Percentiles rank a stretch among this genome's conserved stretches.
phyloP scores from a whole-genome alignment of 169 alveolate species.

The Plasmodium falciparum region DNA sequence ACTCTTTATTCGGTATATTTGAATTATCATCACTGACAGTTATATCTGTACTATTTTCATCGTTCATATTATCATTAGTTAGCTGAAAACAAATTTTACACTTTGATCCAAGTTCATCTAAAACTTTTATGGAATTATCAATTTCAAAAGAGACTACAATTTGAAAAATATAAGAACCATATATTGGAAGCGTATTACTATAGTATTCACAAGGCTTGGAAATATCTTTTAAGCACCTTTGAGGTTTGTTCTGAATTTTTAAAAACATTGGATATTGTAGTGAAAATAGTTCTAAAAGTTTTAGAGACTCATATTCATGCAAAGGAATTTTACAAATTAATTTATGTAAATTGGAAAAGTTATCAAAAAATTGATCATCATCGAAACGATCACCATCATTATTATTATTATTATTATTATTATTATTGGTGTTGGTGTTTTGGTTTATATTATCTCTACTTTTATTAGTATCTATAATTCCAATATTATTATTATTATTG shows the following conservation, averaged over 20 bases:
- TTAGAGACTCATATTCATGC: conserved; percentile 73
- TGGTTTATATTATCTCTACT: neutral
- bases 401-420: neutral
- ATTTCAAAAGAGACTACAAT: conserved; percentile 70
- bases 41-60: neutral
- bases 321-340: conserved; percentile 64
- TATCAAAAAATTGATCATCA: neutral
- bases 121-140: conserved; percentile 78
- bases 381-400: neutral
- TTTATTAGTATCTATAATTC: neutral
- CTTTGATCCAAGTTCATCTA: conserved; percentile 73
- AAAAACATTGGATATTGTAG: conserved; percentile 76
- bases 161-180: conserved; percentile 77
- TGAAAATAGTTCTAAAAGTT: conserved; percentile 68
- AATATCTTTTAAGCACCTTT: conserved; percentile 48
- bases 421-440: neutral
- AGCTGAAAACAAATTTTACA: conserved; percentile 74
- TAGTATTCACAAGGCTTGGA: conserved; percentile 56
- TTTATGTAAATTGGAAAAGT: conserved; percentile 36
- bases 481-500: conserved; percentile 5
- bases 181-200: conserved; percentile 56
- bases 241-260: conserved; percentile 60
- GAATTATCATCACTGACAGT: neutral
- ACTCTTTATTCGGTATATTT: conserved; percentile 7
- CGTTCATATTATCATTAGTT: conserved; percentile 43